Evolutionary conservation across 208 protist species (phyloP).

Genomic region (Trypanosoma brucei): DNA sequence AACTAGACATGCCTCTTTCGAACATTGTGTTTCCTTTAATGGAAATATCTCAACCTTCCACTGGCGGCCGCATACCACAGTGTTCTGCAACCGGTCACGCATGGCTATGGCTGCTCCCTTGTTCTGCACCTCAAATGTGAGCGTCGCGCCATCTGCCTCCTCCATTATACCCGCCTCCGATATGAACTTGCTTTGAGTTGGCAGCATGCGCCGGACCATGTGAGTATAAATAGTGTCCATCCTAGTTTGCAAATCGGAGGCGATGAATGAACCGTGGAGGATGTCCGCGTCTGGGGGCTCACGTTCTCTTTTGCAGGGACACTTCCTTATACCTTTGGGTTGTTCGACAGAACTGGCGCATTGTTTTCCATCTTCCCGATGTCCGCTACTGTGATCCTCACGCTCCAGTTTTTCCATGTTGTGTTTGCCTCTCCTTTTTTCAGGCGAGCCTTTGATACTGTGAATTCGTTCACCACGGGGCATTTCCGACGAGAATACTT

Average conservation of each 20-base stretch:
- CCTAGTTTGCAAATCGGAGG: constrained; percentile 56
- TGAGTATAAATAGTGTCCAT: constrained; percentile 64
- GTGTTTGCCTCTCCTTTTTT: too few species aligned
- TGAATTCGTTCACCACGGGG: too few species aligned
- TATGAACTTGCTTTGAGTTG: constrained; percentile 17
- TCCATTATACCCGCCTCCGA: constrained; percentile 49
- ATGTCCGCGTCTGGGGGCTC: constrained; percentile 28
- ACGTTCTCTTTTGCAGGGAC: not conserved
- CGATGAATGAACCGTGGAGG: constrained; percentile 56
- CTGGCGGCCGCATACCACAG: constrained; percentile 54
- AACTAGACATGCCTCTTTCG: constrained; percentile 60
- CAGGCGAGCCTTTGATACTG: too few species aligned
- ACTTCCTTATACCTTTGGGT: not conserved
- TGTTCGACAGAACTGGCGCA: not conserved
- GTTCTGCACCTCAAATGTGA: constrained; percentile 56
- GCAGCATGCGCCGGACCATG: constrained; percentile 50
- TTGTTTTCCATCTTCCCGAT: too few species aligned
- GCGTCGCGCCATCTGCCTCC: constrained; percentile 65
- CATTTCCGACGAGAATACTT: too few species aligned
- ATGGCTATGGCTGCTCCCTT: constrained; percentile 52
- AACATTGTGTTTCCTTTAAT: constrained; percentile 23
- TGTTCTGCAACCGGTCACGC: constrained; percentile 65
- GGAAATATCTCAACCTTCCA: constrained; percentile 79
- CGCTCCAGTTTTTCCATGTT: too few species aligned
- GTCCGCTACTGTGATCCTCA: too few species aligned